Conservation (phyloP, 208 protist genomes). For the Trypanosoma scelopori region DNA sequence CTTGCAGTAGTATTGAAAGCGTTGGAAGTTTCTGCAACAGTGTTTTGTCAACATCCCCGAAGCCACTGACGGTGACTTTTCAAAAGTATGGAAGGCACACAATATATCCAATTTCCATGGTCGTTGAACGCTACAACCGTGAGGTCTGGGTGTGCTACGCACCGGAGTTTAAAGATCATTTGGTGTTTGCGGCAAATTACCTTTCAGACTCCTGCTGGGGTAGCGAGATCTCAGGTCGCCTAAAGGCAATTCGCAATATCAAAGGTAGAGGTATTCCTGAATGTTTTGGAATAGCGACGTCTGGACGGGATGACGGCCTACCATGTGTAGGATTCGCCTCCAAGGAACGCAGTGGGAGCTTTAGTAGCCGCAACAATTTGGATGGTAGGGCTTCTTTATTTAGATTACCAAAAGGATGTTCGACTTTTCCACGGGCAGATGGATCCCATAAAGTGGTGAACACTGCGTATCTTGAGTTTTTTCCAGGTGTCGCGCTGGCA, state of each 20-base stretch:
- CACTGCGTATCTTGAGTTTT: slow-evolving; percentile 10
- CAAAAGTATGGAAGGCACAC: not conserved
- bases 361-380: not conserved
- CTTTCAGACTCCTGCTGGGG: not conserved
- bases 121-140: not conserved
- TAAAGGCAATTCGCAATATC: not conserved
- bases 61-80: not conserved
- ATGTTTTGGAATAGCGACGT: slow-evolving; percentile 7
- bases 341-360: not conserved
- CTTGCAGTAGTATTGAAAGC: not conserved
- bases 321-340: not conserved
- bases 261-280: slow-evolving; percentile 1
- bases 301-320: not conserved
- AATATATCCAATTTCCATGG: slow-evolving; percentile 1
- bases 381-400: not conserved
- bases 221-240: not conserved
- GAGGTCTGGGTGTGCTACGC: slow-evolving; percentile 7
- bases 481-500: slow-evolving; percentile 2
- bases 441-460: not conserved
- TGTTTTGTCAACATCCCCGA: not conserved
- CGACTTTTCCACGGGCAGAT: not conserved
- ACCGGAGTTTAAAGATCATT: not conserved
- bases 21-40: not conserved
- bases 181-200: slow-evolving; percentile 1
- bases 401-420: not conserved